Evolutionary conservation across 257 asterid species (phyloP).

Genomic region (Fraxinus anomala): DNA sequence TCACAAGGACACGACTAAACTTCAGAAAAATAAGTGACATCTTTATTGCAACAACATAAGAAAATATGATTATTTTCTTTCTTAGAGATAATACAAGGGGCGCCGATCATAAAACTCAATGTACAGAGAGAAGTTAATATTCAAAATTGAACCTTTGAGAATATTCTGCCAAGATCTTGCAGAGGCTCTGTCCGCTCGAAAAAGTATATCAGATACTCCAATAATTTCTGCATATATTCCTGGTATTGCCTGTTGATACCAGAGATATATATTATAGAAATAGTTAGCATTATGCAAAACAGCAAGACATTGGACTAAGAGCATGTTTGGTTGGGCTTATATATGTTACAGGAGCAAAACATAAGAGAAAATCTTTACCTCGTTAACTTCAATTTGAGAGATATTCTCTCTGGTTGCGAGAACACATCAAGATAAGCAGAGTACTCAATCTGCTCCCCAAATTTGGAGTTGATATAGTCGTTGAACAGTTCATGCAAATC

Average conservation of each 20-base stretch:
- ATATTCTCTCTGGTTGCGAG: constrained; percentile 57
- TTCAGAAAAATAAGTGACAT: background rate
- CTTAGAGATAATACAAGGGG: background rate
- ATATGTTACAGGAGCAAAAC: background rate
- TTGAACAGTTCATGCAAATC: constrained; percentile 91
- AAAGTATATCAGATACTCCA: constrained; percentile 74
- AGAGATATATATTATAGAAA: constrained; percentile 9
- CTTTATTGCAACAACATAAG: background rate
- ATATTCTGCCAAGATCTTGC: constrained; percentile 86
- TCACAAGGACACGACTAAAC: background rate
- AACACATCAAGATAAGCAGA: constrained; percentile 80
- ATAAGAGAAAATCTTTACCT: constrained; percentile 47
- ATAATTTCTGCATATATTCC: constrained; percentile 76
- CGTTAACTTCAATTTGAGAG: constrained; percentile 68
- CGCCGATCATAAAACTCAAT: constrained; percentile 15
- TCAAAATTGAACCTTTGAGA: constrained; percentile 61
- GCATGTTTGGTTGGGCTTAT: no score
- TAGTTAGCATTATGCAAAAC: background rate
- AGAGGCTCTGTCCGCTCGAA: constrained; percentile 84
- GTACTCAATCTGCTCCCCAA: constrained; percentile 81
- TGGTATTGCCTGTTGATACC: constrained; percentile 63
- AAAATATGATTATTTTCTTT: background rate
- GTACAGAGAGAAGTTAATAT: background rate
- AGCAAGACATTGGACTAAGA: no score
- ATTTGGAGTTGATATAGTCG: constrained; percentile 80